A percentile compares a stretch with the other conserved stretches of the same genome.
These are phyloP conservation scores for Brassica carinata DNA, from an alignment of 345 rosid genomes.

Conservation along the genomic window DNA sequence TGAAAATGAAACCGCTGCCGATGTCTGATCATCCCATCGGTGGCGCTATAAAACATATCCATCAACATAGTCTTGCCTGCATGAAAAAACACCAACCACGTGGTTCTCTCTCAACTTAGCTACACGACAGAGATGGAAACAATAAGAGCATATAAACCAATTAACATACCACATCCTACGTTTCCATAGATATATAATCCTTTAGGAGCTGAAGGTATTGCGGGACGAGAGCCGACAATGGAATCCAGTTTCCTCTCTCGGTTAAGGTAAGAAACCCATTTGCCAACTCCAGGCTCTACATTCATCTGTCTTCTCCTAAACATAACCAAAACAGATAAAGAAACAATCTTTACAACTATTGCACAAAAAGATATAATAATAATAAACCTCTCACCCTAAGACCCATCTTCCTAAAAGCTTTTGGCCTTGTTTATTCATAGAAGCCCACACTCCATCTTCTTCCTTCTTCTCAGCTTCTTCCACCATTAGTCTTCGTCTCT, in stretches of 20 bases:
- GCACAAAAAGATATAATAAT: background rate
- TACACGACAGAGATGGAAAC: background rate
- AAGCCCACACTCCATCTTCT: constrained; percentile 56
- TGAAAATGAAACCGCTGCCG: constrained; percentile 81
- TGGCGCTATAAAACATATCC: constrained; percentile 92
- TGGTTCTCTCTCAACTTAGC: background rate
- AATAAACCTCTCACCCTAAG: constrained; percentile 48
- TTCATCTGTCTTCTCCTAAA: constrained; percentile 56
- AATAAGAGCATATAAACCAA: background rate
- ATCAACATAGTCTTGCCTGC: constrained; percentile 96
- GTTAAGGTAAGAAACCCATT: constrained; percentile 94
- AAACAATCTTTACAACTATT: background rate
- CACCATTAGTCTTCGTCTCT: constrained; percentile 65
- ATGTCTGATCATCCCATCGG: constrained; percentile 68
- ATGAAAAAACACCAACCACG: constrained; percentile 24
- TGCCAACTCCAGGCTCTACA: constrained; percentile 88
- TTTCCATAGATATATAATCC: constrained; percentile 89
- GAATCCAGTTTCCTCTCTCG: constrained; percentile 86
- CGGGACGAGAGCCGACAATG: constrained; percentile 68
- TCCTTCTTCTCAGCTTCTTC: constrained; percentile 80
- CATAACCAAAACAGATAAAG: background rate
- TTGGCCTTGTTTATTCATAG: constrained; percentile 53
- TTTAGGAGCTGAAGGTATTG: constrained; percentile 80
- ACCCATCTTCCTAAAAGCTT: constrained; percentile 65
- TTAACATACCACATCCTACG: constrained; percentile 83